Conservation (phyloP, 441 rosid genomes). For the Hura crepitans region DNA sequence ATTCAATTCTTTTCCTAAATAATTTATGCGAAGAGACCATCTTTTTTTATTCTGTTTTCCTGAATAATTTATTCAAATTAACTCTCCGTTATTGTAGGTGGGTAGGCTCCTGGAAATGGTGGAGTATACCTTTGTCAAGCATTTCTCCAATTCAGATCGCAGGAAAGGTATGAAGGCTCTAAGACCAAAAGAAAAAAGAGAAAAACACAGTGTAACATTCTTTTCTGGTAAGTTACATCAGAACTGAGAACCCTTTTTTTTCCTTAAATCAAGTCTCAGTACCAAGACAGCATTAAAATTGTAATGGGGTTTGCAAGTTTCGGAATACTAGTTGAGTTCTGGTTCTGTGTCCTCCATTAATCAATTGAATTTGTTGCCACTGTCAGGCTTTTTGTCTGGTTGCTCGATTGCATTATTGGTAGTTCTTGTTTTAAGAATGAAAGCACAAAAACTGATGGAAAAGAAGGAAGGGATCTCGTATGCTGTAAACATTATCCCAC, state of each 20-base stretch:
- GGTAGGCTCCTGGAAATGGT: constrained; percentile 52
- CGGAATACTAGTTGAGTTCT: background rate
- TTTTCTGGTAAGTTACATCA: constrained; percentile 42
- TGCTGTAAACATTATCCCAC: constrained; percentile 65
- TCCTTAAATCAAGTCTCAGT: background rate
- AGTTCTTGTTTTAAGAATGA: constrained; percentile 50
- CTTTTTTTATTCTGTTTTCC: background rate
- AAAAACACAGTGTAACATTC: constrained; percentile 59
- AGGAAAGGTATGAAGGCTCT: constrained; percentile 55
- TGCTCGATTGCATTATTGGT: constrained; percentile 50
- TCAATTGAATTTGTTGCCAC: constrained; percentile 1
- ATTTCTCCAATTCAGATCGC: constrained; percentile 54
- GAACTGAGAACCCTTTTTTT: background rate
- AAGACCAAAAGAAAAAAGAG: constrained; percentile 55
- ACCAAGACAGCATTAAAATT: background rate
- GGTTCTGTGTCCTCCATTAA: background rate
- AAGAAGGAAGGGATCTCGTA: constrained; percentile 43
- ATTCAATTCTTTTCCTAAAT: background rate
- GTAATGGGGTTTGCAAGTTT: background rate
- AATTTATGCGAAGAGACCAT: background rate
- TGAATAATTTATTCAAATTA: background rate
- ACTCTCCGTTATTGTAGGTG: constrained; percentile 34
- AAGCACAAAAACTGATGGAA: constrained; percentile 41
- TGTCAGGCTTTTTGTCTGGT: constrained; percentile 64
- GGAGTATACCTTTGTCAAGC: constrained; percentile 52